These are phyloP conservation scores for Spathaspora hagerdaliae DNA, from an alignment of 805 yeast genomes.

Conservation along the genomic window DNA sequence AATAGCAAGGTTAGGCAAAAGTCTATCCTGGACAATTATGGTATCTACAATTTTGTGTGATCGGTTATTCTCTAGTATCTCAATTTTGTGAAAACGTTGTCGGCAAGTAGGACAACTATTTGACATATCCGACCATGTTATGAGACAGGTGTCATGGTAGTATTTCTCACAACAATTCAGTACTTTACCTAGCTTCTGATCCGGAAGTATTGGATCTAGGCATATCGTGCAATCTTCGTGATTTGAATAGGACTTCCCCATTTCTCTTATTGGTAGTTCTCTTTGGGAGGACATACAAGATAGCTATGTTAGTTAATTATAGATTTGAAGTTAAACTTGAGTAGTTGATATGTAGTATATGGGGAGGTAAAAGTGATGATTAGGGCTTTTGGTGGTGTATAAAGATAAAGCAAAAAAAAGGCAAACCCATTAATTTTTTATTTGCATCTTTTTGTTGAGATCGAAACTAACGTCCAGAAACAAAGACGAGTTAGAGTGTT, in stretches of 20 bases:
- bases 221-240: slow-evolving; percentile 57
- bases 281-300: background rate
- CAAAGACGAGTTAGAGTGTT: too few species aligned
- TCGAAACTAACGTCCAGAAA: too few species aligned
- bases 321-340: too few species aligned
- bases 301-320: too few species aligned
- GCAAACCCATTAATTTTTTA: too few species aligned
- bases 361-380: too few species aligned
- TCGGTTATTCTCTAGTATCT: slow-evolving; percentile 18
- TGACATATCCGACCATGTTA: slow-evolving; percentile 54
- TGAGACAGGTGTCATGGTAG: slow-evolving; percentile 56
- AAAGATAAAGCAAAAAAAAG: too few species aligned
- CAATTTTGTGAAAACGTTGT: slow-evolving; percentile 36
- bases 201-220: slow-evolving; percentile 29
- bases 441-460: too few species aligned
- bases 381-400: too few species aligned
- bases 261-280: background rate
- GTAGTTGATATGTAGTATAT: too few species aligned
- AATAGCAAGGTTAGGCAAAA: slow-evolving; percentile 32
- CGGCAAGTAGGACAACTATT: slow-evolving; percentile 65
- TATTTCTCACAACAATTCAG: slow-evolving; percentile 45
- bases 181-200: slow-evolving; percentile 20
- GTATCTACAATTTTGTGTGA: slow-evolving; percentile 7
- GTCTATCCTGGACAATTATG: slow-evolving; percentile 23
- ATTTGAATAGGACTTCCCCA: background rate